Percentiles rank a stretch among this genome's conserved stretches.
phyloP scores from a whole-genome alignment of 768 basidiomycete genomes.

The Erythrobasidium yunnanense region DNA sequence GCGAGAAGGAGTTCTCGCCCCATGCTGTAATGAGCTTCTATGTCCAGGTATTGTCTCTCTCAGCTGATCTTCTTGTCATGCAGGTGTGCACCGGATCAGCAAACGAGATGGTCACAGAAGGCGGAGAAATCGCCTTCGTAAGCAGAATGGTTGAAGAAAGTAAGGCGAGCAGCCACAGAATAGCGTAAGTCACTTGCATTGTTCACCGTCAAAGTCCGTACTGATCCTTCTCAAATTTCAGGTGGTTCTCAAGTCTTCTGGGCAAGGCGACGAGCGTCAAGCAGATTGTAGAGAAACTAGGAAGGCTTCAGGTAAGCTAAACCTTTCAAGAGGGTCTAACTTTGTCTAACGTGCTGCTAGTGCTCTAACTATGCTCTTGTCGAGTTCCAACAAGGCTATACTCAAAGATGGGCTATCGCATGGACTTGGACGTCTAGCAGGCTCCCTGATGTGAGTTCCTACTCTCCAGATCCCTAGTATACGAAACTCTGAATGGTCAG shows the following conservation, averaged over 20 bases:
- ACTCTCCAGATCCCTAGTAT: too few species aligned
- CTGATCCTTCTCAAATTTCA: slow-evolving; percentile 37
- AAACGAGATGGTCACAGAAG: slow-evolving; percentile 76
- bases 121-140: slow-evolving; percentile 76
- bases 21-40: neutral
- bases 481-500: neutral
- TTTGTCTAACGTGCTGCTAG: slow-evolving; percentile 43
- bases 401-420: slow-evolving; percentile 79
- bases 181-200: slow-evolving; percentile 48
- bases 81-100: slow-evolving; percentile 78
- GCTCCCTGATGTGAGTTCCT: slow-evolving; percentile 62
- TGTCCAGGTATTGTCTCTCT: neutral
- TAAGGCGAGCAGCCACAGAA: slow-evolving; percentile 46
- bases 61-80: neutral
- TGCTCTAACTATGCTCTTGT: slow-evolving; percentile 76
- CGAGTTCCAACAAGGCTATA: slow-evolving; percentile 74
- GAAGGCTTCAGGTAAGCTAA: slow-evolving; percentile 45
- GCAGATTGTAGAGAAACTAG: slow-evolving; percentile 53
- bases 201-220: neutral
- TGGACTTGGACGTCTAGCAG: slow-evolving; percentile 64
- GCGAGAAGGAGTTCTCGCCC: slow-evolving; percentile 50
- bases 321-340: neutral
- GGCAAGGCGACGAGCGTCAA: slow-evolving; percentile 70
- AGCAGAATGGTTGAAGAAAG: slow-evolving; percentile 67
- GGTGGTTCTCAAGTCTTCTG: slow-evolving; percentile 90